Evolutionary conservation across 257 asterid genomes (phyloP), one percentile per base, ranked within the genome.

Genomic region (Haberlea rhodopensis): DNA sequence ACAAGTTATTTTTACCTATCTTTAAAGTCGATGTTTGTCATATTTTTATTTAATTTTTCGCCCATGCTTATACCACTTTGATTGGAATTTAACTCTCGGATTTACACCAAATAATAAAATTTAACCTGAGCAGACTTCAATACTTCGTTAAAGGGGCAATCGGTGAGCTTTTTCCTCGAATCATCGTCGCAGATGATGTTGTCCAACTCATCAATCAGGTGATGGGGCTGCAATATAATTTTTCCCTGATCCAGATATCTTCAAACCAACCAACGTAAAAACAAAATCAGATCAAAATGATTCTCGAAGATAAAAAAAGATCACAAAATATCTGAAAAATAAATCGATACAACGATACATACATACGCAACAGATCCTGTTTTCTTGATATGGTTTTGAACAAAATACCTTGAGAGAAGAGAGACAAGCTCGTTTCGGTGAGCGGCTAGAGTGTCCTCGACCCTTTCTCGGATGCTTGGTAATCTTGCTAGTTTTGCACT

Each of bases 161-260:
- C 95, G 2, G 82, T 70, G 59, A 94, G 89, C 63, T 75, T 80
- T 27, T 46, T 60, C 56, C 65, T 74, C 1, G 80, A 71, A 32
- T 80, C 34, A 45, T 84, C 91, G 58, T 74, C 86, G 16, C 85
- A 81, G 15, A 80, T 49, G 8, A 82, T 57, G 71, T 77, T 87
- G 18, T 94, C 95, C 31, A 94, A 78, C 68, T 90, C 97, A 71
- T 94, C 97, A 56, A 94, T 66, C 77, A 94, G 79, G 70, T 73
- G 76, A 76, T 94, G 99, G 28, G 99, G 88, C 71, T 94, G 99
- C 76, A 94, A 70, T 62, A 94, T 80, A 66, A 96, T 75, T 81
- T 94, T 94, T 81, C 97, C 99, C 86, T 90, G 97, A 9, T 84
- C 95, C 78, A 90, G 96, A 60, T 85, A 94, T 66, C 99, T 94